These are phyloP conservation scores for Lecanosticta acicola DNA, from an alignment of 2,329 filamentous ascomycete genomes.

Conservation along the genomic window DNA sequence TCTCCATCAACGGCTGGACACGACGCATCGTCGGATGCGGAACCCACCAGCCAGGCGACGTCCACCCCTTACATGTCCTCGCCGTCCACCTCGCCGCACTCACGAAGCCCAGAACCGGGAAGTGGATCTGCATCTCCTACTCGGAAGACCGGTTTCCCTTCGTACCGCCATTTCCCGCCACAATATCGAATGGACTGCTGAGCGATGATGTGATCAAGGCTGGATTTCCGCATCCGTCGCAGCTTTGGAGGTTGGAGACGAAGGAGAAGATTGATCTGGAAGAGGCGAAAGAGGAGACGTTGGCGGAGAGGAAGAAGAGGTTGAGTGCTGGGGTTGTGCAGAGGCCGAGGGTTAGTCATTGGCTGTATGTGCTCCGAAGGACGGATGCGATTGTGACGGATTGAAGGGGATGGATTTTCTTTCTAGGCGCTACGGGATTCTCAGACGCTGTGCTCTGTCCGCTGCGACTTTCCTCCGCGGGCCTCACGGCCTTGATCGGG, in stretches of 20 bases:
- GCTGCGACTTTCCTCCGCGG: no score
- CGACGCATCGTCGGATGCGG: conserved; percentile 12
- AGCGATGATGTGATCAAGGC: conserved; percentile 23
- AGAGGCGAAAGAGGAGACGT: conserved; percentile 17
- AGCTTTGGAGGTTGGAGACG: conserved; percentile 34
- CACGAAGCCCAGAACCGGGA: conserved; percentile 31
- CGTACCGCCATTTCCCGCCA: conserved; percentile 19
- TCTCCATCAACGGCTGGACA: conserved; percentile 21
- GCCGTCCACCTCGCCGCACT: conserved; percentile 38
- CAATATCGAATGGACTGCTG: conserved; percentile 22
- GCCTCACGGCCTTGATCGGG: no score
- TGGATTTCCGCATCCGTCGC: conserved; percentile 35
- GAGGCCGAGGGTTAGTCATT: conserved; percentile 35
- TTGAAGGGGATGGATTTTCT: no score
- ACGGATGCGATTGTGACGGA: conserved; percentile 27
- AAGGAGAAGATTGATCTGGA: conserved; percentile 28
- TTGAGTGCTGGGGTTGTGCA: conserved; percentile 25
- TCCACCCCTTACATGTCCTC: conserved; percentile 37
- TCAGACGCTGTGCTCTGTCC: no score
- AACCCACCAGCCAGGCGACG: conserved; percentile 14
- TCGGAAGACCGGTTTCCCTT: conserved; percentile 38
- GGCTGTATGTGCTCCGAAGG: conserved; percentile 37
- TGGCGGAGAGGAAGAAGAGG: conserved; percentile 21
- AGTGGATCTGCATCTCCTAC: conserved; percentile 39
- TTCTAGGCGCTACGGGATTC: no score